These are phyloP conservation scores for Emericellopsis atlantica DNA, from an alignment of 2,329 filamentous ascomycete genomes.

Conservation along the genomic window DNA sequence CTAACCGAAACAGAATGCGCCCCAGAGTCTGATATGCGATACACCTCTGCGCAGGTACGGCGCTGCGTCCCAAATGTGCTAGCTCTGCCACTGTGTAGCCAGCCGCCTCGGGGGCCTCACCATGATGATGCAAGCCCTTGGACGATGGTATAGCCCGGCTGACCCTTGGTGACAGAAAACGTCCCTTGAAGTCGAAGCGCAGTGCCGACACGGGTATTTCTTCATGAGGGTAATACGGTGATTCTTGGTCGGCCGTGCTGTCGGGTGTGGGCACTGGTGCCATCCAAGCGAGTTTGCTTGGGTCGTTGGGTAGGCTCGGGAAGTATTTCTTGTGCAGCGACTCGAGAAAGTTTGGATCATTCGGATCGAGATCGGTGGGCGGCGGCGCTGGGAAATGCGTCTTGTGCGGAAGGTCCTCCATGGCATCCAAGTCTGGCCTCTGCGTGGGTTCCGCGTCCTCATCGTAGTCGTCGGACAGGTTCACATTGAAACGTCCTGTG, in stretches of 20 bases:
- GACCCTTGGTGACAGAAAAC: slow-evolving; percentile 63
- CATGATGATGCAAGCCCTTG: slow-evolving; percentile 85
- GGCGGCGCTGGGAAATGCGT: slow-evolving; percentile 51
- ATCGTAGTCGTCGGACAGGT: slow-evolving; percentile 17
- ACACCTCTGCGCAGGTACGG: slow-evolving; percentile 77
- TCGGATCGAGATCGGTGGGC: slow-evolving; percentile 66
- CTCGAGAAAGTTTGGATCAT: slow-evolving; percentile 69
- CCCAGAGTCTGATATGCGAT: slow-evolving; percentile 87
- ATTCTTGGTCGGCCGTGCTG: slow-evolving; percentile 53
- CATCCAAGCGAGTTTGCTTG: slow-evolving; percentile 84
- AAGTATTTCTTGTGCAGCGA: slow-evolving; percentile 91
- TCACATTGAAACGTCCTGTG: background rate
- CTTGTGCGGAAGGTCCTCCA: slow-evolving; percentile 23
- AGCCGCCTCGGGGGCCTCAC: slow-evolving; percentile 80
- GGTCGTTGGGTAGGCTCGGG: slow-evolving; percentile 73
- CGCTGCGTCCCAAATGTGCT: slow-evolving; percentile 65
- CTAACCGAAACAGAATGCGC: slow-evolving; percentile 70
- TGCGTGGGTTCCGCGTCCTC: slow-evolving; percentile 28
- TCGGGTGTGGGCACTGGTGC: slow-evolving; percentile 54
- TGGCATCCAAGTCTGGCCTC: slow-evolving; percentile 28
- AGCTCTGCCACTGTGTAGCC: slow-evolving; percentile 90
- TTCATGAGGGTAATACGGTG: slow-evolving; percentile 71
- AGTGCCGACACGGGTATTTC: slow-evolving; percentile 63
- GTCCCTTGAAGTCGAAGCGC: slow-evolving; percentile 80
- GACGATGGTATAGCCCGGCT: slow-evolving; percentile 63